A percentile compares a stretch with the other conserved stretches of the same genome.
These are phyloP conservation scores for Bassia scoparia DNA, from an alignment of 148 eudicot genomes.

Conservation along the genomic window DNA sequence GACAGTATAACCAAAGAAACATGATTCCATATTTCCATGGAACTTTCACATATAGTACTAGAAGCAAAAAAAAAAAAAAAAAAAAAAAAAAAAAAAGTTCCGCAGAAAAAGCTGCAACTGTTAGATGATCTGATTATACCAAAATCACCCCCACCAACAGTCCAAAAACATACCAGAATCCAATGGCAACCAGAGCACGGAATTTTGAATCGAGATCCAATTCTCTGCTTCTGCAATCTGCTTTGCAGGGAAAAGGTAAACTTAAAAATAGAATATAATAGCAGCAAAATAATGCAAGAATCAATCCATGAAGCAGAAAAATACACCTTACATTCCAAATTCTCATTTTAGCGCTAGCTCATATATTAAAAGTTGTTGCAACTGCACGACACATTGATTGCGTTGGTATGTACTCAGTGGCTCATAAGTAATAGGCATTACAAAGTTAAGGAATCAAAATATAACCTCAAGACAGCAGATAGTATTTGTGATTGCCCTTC, in stretches of 20 bases:
- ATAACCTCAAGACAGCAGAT: slow-evolving; percentile 84
- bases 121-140: no score
- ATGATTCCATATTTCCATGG: no score
- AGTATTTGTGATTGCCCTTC: slow-evolving; percentile 96
- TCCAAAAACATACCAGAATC: slow-evolving; percentile 61
- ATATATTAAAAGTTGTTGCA: neutral
- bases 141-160: neutral
- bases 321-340: neutral
- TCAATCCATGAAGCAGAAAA: neutral
- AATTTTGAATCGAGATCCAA: slow-evolving; percentile 63
- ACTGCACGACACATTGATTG: no score
- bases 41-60: no score
- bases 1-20: neutral
- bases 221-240: slow-evolving; percentile 83
- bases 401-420: no score
- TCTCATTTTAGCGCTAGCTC: neutral
- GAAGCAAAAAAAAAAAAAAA: no score
- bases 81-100: no score
- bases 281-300: neutral
- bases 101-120: neutral
- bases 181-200: slow-evolving; percentile 87
- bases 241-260: slow-evolving; percentile 11
- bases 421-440: no score
- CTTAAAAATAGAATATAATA: neutral
- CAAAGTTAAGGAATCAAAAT: slow-evolving; percentile 8